A percentile compares a stretch with the other conserved stretches of the same genome.
Conservation (phyloP, 2,329 filamentous ascomycete genomes). For the Pyrenochaeta sp. region DNA sequence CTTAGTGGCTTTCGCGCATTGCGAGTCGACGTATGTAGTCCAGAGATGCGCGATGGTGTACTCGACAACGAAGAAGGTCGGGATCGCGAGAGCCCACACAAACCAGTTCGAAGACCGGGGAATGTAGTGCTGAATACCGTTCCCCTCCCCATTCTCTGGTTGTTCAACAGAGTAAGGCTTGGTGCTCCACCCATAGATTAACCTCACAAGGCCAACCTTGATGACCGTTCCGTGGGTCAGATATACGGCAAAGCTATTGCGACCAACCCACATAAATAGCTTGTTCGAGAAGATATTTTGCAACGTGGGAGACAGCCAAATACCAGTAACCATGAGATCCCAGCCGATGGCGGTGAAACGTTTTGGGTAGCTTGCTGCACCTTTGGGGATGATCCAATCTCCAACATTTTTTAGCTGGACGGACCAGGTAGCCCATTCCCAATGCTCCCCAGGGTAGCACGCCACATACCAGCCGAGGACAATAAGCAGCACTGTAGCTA, state of each 20-base stretch:
- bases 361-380: conserved; percentile 53
- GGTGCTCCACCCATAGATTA: conserved; percentile 61
- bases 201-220: conserved; percentile 60
- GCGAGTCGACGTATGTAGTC: conserved; percentile 62
- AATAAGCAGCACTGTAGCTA: conserved; percentile 51
- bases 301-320: conserved; percentile 60
- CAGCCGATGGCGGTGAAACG: conserved; percentile 59
- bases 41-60: conserved; percentile 60
- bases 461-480: conserved; percentile 58
- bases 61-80: conserved; percentile 57
- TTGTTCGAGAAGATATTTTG: conserved; percentile 61
- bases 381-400: conserved; percentile 58
- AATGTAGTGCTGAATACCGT: conserved; percentile 54
- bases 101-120: conserved; percentile 49
- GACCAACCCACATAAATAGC: conserved; percentile 63
- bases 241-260: conserved; percentile 65
- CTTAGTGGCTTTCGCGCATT: conserved; percentile 59
- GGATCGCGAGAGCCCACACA: conserved; percentile 54
- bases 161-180: conserved; percentile 52
- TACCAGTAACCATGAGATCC: conserved; percentile 59
- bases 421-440: conserved; percentile 62
- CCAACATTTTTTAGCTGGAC: conserved; percentile 52
- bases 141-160: conserved; percentile 50
- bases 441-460: conserved; percentile 60
- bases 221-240: conserved; percentile 63